Conservation (phyloP, 1,284 basidiomycete species). For the Cutaneotrichosporon cutaneum region DNA sequence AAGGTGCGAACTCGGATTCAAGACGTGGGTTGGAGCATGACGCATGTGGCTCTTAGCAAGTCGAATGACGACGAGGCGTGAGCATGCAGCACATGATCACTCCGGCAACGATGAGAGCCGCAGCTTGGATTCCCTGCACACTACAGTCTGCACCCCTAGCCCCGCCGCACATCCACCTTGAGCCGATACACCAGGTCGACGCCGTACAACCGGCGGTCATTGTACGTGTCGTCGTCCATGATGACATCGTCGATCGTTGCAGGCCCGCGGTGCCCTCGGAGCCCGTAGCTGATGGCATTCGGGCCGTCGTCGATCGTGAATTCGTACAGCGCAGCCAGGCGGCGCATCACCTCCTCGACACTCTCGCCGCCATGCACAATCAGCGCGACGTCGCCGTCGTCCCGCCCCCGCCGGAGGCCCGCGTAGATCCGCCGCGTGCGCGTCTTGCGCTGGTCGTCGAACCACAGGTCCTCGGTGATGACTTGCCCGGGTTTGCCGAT, state of each 20-base stretch:
- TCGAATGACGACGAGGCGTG: too few relatives aligned
- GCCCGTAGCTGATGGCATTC: neutral
- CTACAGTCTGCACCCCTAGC: neutral
- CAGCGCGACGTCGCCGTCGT: neutral
- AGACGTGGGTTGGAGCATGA: too few relatives aligned
- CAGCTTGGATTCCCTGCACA: too few relatives aligned
- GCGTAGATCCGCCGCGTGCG: neutral
- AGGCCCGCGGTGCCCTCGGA: neutral
- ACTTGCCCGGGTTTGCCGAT: neutral
- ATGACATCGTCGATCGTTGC: neutral
- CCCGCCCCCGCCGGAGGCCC: neutral
- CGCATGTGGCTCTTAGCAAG: too few relatives aligned
- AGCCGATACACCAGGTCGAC: neutral
- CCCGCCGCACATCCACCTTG: neutral
- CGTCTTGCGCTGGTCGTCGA: neutral
- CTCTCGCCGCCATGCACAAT: neutral
- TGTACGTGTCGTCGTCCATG: neutral
- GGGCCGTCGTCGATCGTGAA: neutral
- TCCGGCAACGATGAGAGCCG: too few relatives aligned
- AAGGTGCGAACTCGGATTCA: too few relatives aligned
- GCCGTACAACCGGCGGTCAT: neutral
- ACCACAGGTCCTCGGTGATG: neutral
- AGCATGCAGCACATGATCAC: too few relatives aligned
- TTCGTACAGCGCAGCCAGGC: neutral
- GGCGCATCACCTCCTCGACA: neutral